Evolutionary conservation across 139 green algal species (phyloP).

Genomic region (Micractinium sp.): DNA sequence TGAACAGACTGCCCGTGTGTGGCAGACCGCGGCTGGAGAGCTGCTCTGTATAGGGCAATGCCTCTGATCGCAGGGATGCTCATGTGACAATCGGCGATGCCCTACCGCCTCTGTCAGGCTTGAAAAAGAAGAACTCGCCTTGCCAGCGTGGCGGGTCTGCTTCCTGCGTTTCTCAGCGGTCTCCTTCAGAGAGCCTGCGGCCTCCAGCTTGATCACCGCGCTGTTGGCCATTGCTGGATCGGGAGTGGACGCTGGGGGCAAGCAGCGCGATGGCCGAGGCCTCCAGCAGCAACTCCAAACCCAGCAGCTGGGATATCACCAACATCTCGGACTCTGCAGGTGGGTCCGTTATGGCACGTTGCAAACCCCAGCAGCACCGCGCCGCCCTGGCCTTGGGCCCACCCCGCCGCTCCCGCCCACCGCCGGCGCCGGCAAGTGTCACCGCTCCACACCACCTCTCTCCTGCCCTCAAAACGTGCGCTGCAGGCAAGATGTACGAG

Average conservation of each 20-base stretch:
- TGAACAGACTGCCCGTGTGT: neutral
- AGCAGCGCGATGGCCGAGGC: neutral
- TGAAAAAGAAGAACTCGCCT: no score
- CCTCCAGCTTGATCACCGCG: no score
- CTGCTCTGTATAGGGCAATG: no score
- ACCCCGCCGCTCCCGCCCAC: neutral
- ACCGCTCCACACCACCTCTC: neutral
- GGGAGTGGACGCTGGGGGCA: no score
- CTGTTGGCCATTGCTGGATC: no score
- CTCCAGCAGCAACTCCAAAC: neutral
- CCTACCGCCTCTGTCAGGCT: no score
- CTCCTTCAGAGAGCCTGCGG: no score
- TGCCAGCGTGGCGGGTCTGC: no score
- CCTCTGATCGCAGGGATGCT: no score
- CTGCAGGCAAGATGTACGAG: slow-evolving; percentile 19
- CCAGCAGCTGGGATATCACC: neutral
- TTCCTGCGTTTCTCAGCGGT: no score
- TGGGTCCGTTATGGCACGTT: no score
- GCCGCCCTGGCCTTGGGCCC: neutral
- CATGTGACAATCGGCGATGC: no score
- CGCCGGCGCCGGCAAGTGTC: neutral
- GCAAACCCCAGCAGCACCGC: neutral
- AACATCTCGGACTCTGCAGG: neutral
- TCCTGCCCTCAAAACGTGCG: neutral
- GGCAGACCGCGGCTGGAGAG: neutral